phyloP scores from a whole-genome alignment of 768 basidiomycete genomes.

The Hypholoma sublateritium region DNA sequence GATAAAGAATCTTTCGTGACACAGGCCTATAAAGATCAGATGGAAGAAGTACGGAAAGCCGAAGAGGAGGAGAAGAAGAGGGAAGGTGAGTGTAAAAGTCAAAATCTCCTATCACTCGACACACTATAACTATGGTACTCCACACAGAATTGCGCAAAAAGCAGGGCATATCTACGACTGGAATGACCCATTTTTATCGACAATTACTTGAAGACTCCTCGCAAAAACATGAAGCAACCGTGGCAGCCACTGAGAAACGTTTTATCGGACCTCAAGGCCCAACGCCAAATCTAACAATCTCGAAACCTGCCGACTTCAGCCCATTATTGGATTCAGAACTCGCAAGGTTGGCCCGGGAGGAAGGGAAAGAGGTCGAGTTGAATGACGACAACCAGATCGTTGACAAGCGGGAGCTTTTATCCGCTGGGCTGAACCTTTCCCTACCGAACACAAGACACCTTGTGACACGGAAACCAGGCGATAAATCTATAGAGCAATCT shows the following conservation, averaged over 20 bases:
- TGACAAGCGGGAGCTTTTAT: constrained; percentile 89
- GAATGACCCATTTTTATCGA: constrained; percentile 86
- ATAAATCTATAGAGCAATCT: constrained; percentile 16
- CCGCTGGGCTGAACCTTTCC: constrained; percentile 90
- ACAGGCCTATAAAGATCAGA: constrained; percentile 94
- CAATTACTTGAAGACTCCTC: constrained; percentile 78
- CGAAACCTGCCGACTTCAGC: constrained; percentile 64
- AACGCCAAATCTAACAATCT: constrained; percentile 69
- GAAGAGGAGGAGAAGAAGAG: constrained; percentile 90
- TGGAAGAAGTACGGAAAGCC: constrained; percentile 85
- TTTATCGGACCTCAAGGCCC: constrained; percentile 66
- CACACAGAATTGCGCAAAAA: constrained; percentile 58
- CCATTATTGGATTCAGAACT: constrained; percentile 73
- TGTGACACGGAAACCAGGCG: constrained; percentile 39
- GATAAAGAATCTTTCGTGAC: constrained; percentile 99
- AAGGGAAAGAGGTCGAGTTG: constrained; percentile 86
- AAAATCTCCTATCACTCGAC: background rate
- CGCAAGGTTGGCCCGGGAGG: constrained; percentile 62
- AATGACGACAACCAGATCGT: constrained; percentile 98
- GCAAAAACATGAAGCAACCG: constrained; percentile 81
- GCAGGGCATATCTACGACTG: constrained; percentile 55
- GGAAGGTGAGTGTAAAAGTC: constrained; percentile 63
- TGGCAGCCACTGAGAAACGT: constrained; percentile 70
- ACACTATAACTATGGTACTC: background rate
- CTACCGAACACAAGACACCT: constrained; percentile 76